These are phyloP conservation scores for Curvularia verruculosa DNA, from an alignment of 2,329 filamentous ascomycete genomes.

Conservation along the genomic window DNA sequence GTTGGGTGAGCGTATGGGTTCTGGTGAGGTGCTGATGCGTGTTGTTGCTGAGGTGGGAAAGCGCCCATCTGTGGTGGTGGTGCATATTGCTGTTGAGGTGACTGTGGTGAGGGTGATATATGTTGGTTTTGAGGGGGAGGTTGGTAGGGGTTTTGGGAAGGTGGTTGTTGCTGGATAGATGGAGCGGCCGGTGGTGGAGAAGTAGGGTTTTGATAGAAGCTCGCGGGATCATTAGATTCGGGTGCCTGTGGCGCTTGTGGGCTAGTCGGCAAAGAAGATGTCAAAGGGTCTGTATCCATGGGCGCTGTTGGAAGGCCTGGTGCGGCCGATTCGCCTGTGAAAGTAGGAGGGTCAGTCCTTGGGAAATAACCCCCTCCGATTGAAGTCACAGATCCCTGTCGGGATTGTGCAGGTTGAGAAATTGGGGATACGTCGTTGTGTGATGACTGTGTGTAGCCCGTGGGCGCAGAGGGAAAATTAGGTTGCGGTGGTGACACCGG, in stretches of 20 bases:
- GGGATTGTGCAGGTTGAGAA: constrained; percentile 52
- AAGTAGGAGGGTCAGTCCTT: constrained; percentile 53
- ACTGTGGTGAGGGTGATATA: constrained; percentile 4
- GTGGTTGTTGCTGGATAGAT: constrained; percentile 25
- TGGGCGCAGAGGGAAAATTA: constrained; percentile 37
- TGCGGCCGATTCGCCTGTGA: constrained; percentile 47
- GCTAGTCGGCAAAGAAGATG: constrained; percentile 28
- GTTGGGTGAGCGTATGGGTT: constrained; percentile 29
- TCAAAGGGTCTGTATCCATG: constrained; percentile 37
- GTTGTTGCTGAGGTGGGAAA: constrained; percentile 20
- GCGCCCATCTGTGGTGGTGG: constrained; percentile 9
- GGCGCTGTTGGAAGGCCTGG: constrained; percentile 48
- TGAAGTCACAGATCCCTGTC: constrained; percentile 54
- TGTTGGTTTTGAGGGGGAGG: constrained; percentile 11
- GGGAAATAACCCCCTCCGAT: constrained; percentile 65
- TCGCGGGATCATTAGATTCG: constrained; percentile 32
- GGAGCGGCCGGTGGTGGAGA: constrained; percentile 42
- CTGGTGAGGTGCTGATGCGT: constrained; percentile 20
- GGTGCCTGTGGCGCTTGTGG: constrained; percentile 33
- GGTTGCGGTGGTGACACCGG: constrained; percentile 57
- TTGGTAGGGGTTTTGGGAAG: constrained; percentile 31
- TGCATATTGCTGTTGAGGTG: constrained; percentile 11
- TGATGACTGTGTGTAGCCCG: constrained; percentile 46
- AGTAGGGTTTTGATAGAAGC: constrained; percentile 47
- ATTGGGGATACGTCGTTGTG: constrained; percentile 60